Evolutionary conservation across 805 yeast genomes (phyloP).

Genomic region (Monosporozyma servazzii): DNA sequence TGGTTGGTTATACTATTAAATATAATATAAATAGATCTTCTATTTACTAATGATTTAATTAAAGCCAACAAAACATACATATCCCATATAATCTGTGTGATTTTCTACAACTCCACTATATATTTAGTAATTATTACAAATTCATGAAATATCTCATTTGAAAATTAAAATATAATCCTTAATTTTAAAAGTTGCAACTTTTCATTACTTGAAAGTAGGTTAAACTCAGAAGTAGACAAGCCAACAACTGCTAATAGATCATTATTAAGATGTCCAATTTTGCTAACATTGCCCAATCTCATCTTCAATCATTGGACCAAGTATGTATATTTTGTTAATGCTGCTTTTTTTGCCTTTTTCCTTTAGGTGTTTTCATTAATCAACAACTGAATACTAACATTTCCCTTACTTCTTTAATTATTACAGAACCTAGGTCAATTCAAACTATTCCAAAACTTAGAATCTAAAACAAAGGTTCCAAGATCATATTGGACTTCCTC

Average conservation of each 20-base stretch:
- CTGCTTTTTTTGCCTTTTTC: background rate
- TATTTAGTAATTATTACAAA: background rate
- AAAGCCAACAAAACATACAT: background rate
- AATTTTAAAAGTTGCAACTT: background rate
- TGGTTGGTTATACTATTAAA: slow-evolving; percentile 64
- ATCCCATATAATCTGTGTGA: background rate
- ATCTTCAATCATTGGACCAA: slow-evolving; percentile 2
- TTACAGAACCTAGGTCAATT: slow-evolving; percentile 26
- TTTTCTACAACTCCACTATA: background rate
- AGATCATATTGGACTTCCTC: slow-evolving; percentile 78
- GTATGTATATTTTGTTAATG: slow-evolving; percentile 4
- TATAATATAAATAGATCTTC: background rate
- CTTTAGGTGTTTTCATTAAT: background rate
- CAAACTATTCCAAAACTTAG: slow-evolving; percentile 33
- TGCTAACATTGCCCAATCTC: slow-evolving; percentile 4
- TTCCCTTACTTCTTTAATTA: background rate
- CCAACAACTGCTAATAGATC: background rate
- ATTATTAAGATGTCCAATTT: slow-evolving; percentile 1
- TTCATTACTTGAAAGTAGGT: no score
- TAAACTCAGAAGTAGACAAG: no score
- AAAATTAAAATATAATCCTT: background rate
- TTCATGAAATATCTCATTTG: background rate
- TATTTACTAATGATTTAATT: background rate
- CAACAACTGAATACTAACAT: no score
- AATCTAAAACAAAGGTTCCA: slow-evolving; percentile 47